Base-by-base conservation (phyloP, 805 yeast species). In the Wickerhamomyces mucosus region DNA sequence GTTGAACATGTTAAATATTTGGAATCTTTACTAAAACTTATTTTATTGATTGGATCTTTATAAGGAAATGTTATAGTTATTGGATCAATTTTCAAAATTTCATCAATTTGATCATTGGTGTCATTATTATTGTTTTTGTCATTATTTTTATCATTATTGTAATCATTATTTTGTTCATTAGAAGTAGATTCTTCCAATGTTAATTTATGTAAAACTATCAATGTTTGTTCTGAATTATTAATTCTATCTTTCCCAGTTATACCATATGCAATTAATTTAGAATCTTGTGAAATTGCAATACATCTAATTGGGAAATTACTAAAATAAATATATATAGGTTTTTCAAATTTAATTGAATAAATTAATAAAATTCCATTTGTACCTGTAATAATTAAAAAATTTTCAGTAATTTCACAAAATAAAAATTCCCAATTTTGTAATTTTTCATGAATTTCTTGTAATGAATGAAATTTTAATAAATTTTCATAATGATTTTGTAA, bases 1-100 rank as follows among this genome's bases (percentile, higher is more conserved):
- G 67, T 61, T 14, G 89, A 74, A 43, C 94, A 84, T 4, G 86
- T 63, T 21, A 88, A 45, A 43, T 79, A 79, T 4, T 71, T 58
- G 1, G 85, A 82, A 33, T 79, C 78, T 2, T 72, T 62, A 5
- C 94, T 82, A 51, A 88, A 83, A 29, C 74, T 70, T 8, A 88
- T 54, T 3, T 79, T 63, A 40, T 78, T 78, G 24, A 88, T 73
- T 1, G 95, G 94, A 52, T 89, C 96, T 19, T 83, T 58, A 53
- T 84, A 85, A 0, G 96, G 96, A 31, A 83, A 65, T 0, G 94
- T 78, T 20, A 86, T 74, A 2, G 86, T 74, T 8, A 78, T 66
- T 3, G 84, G 79, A 26, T 70, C 72, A 4, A 68, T 72, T 16
- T 59, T 44, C 25, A 37, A 39, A n/a, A 55, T 35, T 21, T 35